Evolutionary conservation across 371 early-diverging fungal genomes (phyloP), one percentile per base, ranked within the genome.

Genomic region (Paraphysoderma sedebokerense): DNA sequence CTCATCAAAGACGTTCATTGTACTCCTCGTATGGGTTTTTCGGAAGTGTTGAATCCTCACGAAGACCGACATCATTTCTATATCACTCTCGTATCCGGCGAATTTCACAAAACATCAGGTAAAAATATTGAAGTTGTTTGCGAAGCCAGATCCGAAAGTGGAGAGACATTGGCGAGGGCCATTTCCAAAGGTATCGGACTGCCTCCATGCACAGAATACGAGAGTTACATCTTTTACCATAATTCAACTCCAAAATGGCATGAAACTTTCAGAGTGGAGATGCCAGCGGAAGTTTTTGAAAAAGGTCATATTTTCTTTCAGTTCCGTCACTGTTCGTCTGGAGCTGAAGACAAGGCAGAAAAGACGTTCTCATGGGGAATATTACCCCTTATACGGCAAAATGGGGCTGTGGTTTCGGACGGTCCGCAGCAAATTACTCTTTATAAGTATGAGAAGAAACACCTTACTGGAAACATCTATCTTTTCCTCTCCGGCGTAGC

Each of bases 51-150:
- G 26, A 22, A 42, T 9, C 68, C 72, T 34, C 76, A 80, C 0
- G 66, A 68, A 8, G 77, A 75, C 35, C 53, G 48, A 22, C 59
- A 80, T 8, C 81, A 83, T 44, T 70, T 81, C 20, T 81, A 82
- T 46, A 29, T 85, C 17, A 77, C 71, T 15, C 61, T 85, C 2
- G 56, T 24, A 27, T 27, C 38, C 40, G 42, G 24, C 40, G 20
- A 46, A 20, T 38, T 19, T 28, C 12, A 22, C 23, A 31, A 36
- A 13, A 36, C 20, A 9, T 38, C 24, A 11, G 52, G 48, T 27
- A 40, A 13, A 4, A 9, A 28, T 28, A 30, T 42, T 13, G 28
- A 42, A 13, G 42, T 42, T 20, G 13, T 8, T 7, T 11, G 28
- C 19, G 13, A 12, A 17, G 13, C 20, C 5, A 28, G 42, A 28